Percentiles rank a stretch among this genome's conserved stretches.
These are phyloP conservation scores for Salvia rosmarinus DNA, from an alignment of 257 asterid species.

Conservation along the genomic window DNA sequence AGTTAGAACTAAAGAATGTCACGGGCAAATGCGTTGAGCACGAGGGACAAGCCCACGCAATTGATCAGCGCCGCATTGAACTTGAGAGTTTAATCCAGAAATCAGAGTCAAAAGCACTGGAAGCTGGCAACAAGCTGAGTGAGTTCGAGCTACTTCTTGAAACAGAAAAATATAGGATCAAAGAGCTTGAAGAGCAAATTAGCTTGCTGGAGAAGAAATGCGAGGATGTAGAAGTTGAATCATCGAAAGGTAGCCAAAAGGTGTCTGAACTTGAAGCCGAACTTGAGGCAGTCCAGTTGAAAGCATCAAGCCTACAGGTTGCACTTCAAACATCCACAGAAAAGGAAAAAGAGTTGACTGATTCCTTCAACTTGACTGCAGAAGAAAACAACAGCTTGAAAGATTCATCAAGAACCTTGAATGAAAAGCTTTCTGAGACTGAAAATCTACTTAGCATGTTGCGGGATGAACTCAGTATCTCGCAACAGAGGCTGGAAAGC, in stretches of 20 bases:
- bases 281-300: slow-evolving; percentile 59
- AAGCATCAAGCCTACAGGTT: slow-evolving; percentile 68
- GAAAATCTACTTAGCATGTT: slow-evolving; percentile 62
- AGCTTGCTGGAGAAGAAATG: slow-evolving; percentile 57
- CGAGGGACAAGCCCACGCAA: slow-evolving; percentile 62
- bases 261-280: slow-evolving; percentile 70
- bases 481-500: slow-evolving; percentile 66
- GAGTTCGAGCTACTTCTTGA: slow-evolving; percentile 78
- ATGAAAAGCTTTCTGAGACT: slow-evolving; percentile 67
- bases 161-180: slow-evolving; percentile 70
- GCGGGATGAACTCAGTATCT: slow-evolving; percentile 53
- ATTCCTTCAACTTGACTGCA: slow-evolving; percentile 42
- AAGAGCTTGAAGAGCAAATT: slow-evolving; percentile 86
- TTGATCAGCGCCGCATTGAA: slow-evolving; percentile 70
- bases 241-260: slow-evolving; percentile 46
- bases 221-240: slow-evolving; percentile 55
- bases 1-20: slow-evolving; percentile 61
- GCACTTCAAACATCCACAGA: slow-evolving; percentile 61
- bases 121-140: slow-evolving; percentile 56
- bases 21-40: slow-evolving; percentile 62
- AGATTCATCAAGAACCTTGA: slow-evolving; percentile 48
- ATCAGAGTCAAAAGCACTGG: slow-evolving; percentile 71
- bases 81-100: slow-evolving; percentile 70
- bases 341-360: slow-evolving; percentile 63
- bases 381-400: slow-evolving; percentile 72